Evolutionary conservation across 495 filamentous ascomycete species (phyloP), one percentile per base, ranked within the genome.

Genomic region (Staphylotrichum longicolle): DNA sequence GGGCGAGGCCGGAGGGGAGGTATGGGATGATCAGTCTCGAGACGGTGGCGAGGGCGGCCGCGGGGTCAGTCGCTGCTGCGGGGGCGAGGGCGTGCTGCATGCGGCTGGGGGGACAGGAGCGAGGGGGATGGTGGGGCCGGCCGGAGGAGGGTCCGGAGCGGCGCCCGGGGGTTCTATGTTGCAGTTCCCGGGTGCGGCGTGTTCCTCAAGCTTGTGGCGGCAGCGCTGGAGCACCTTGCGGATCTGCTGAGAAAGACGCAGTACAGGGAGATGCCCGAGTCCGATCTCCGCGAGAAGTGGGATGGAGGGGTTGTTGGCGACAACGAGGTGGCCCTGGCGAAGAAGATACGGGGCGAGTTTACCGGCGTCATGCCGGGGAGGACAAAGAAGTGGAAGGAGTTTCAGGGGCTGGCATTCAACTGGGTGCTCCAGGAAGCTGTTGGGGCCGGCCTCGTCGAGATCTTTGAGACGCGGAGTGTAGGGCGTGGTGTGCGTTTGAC

Each of bases 391-490:
- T 96, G 91, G 91, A 89, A 85, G 69, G 82, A 87, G 7, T 85
- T 92, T 61, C 86, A 86, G 63, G 91, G 91, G 3, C 75, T 94
- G 68, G 76, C 74, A 9, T 95, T 94, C 70, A 85, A 87, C 48
- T 95, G 89, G 89, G 80, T 88, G 10, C 65, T 95, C 14, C 87
- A 85, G 42, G 90, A 94, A 69, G 87, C 88, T 45, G 81, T 93
- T 11, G 91, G 91, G 1, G 81, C 86, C 3, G 91, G 91, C 8
- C 63, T 90, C n/a, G 77, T 94, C 35, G 91, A 96, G 72, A 73
- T 91, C 6, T 95, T 96, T 70, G 88, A 94, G 67, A 96, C 91
- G 12, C 81, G 88, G 34, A 93, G 86, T 68, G 88, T 95, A 15
- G 91, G 91, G 14, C 77, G 83, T 41, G 91, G 86, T 4, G 80